Percentiles rank a stretch among this genome's conserved stretches.
These are phyloP conservation scores for Pittosporum tobira DNA, from an alignment of 129 eudicot species.

Conservation along the genomic window DNA sequence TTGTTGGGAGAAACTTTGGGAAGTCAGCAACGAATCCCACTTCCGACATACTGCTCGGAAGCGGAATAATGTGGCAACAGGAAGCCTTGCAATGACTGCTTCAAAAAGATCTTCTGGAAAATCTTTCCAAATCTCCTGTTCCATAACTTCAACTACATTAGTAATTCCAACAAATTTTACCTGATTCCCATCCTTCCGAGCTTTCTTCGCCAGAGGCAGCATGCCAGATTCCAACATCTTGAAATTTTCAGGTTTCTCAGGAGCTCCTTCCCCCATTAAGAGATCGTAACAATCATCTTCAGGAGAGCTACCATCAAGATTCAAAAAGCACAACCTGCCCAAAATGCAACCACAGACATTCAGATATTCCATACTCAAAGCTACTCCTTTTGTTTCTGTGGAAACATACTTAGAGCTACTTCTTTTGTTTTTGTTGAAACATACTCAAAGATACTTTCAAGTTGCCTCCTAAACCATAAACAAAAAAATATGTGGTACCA, in stretches of 20 bases:
- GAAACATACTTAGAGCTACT: no score
- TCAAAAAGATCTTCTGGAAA: slow-evolving; percentile 82
- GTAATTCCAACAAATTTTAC: slow-evolving; percentile 31
- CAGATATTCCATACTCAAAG: neutral
- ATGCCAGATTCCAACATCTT: slow-evolving; percentile 62
- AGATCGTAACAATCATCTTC: slow-evolving; percentile 48
- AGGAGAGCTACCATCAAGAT: slow-evolving; percentile 44
- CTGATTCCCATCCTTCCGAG: slow-evolving; percentile 54
- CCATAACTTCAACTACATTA: slow-evolving; percentile 42
- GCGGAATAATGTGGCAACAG: slow-evolving; percentile 66
- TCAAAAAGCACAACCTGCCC: slow-evolving; percentile 54
- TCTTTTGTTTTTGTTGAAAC: no score
- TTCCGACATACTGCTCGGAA: slow-evolving; percentile 74
- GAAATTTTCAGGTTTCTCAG: slow-evolving; percentile 28
- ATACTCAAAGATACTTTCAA: no score
- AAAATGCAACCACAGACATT: slow-evolving; percentile 1
- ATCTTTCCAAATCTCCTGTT: slow-evolving; percentile 64
- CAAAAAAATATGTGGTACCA: no score
- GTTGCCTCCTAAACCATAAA: no score
- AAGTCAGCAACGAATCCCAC: slow-evolving; percentile 65
- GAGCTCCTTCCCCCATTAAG: slow-evolving; percentile 51
- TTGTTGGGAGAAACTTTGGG: slow-evolving; percentile 58
- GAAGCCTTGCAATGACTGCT: slow-evolving; percentile 72
- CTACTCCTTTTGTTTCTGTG: no score
- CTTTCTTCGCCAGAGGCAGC: slow-evolving; percentile 63